Conservation (phyloP, 352 stramenopile species). For the Phytophthora europaea region DNA sequence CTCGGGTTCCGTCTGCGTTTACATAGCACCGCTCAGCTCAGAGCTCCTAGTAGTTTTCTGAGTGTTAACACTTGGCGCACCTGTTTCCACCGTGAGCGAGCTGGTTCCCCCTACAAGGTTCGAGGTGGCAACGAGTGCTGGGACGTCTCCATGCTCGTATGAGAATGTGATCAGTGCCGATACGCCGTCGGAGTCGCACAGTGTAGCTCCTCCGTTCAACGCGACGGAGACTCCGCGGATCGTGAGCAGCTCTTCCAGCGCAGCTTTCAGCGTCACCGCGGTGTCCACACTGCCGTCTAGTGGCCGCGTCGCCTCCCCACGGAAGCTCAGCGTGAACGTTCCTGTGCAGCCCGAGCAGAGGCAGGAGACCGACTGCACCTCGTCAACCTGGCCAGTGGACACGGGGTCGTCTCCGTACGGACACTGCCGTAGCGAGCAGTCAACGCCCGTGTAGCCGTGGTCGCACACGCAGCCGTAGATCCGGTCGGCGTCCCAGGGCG, state of each 20-base stretch:
- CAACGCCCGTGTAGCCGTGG: conserved; percentile 86
- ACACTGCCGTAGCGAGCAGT: conserved; percentile 89
- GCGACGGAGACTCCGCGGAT: conserved; percentile 60
- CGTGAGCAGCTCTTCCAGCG: conserved; percentile 61
- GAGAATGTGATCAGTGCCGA: conserved; percentile 76
- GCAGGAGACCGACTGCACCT: conserved; percentile 86
- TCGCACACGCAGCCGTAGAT: conserved; percentile 93
- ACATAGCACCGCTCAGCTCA: neutral
- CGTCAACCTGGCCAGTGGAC: conserved; percentile 76
- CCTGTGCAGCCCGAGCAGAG: conserved; percentile 63
- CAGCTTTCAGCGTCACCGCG: conserved; percentile 49
- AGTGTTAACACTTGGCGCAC: conserved; percentile 15
- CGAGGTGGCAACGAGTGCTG: conserved; percentile 48
- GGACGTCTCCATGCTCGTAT: conserved; percentile 74
- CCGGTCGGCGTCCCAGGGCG: conserved; percentile 86
- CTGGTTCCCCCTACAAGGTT: conserved; percentile 44
- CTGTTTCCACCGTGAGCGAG: conserved; percentile 50
- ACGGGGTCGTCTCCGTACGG: conserved; percentile 89
- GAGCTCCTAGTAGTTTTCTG: neutral
- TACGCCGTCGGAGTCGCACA: conserved; percentile 66
- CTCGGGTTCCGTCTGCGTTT: conserved; percentile 40
- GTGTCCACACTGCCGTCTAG: conserved; percentile 57
- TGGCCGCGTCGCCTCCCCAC: conserved; percentile 57
- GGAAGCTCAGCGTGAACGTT: conserved; percentile 73
- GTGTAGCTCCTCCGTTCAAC: conserved; percentile 50